Conservation (phyloP, 2,329 filamentous ascomycete species). For the Claviceps quebecensis region DNA sequence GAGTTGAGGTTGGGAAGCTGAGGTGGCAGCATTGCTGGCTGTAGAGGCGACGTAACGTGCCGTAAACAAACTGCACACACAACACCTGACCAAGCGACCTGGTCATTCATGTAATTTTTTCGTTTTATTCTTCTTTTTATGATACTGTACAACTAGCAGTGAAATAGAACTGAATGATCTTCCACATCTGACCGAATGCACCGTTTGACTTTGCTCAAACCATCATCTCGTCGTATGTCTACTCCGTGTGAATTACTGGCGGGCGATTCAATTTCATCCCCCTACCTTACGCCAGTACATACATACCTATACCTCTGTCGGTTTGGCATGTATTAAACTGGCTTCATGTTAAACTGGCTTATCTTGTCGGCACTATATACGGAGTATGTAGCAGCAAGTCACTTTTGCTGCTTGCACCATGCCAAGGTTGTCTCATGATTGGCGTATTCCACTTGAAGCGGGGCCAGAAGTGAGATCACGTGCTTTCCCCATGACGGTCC, state of each 20-base stretch:
- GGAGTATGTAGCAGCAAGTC: no score
- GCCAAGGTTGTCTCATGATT: no score
- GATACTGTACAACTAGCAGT: conserved; percentile 7
- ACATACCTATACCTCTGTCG: no score
- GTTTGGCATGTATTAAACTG: no score
- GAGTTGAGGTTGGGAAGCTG: neutral
- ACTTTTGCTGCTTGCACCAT: no score
- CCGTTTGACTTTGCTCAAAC: neutral
- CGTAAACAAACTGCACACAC: conserved; percentile 3
- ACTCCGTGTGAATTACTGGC: no score
- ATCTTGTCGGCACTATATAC: no score
- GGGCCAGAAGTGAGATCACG: conserved; percentile 9
- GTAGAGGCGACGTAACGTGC: neutral
- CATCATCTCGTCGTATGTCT: neutral
- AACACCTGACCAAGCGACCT: conserved; percentile 1
- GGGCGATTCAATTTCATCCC: no score
- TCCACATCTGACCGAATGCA: neutral
- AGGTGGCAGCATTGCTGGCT: neutral
- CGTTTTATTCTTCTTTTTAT: neutral
- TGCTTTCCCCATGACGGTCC: conserved; percentile 9
- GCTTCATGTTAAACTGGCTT: no score
- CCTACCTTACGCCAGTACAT: no score
- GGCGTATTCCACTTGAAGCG: neutral
- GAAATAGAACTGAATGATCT: neutral
- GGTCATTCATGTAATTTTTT: conserved; percentile 2